Base-by-base conservation (phyloP, 192 early-diverging fungal genomes). In the Lobosporangium transversale region DNA sequence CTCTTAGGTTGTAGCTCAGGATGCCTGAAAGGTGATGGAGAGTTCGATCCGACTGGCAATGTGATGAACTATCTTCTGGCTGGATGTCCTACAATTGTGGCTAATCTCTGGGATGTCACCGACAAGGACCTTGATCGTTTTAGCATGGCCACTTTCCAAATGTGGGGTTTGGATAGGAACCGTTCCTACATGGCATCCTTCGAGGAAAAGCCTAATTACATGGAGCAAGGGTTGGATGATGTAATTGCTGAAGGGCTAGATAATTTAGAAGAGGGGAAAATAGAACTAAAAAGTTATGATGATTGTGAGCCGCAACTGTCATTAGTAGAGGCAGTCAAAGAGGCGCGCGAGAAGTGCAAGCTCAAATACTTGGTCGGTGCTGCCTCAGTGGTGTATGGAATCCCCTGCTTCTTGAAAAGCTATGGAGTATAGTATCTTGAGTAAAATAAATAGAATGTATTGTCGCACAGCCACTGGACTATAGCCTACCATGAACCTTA, bases 61-160 rank as follows among this genome's bases (percentile, higher is more conserved):
- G 88, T 91, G 0, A 62, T 94, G 20, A 89, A 95, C 68, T 99
- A 97, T 68, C 52, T 99, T 24, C 70, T 96, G 35, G 94, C 83
- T 23, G 94, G 95, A 27, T 89, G 93, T 64, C 93, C 92, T 6
- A 85, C 94, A 1, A 67, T 99, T 1, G 91, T 97, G 3, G 95
- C 92, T 21, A 99, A 97, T 56, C 81, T 99, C 24, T 99, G 98
- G 98, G 98, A 99, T 79, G 95, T 99, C 8, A 98, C 96, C 2
- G 98, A 99, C 76, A 85, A 89, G 63, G 96, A 97, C 69, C 93
- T 99, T 65, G 98, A 99, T 73, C 86, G 91, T 14, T 95, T 97
- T 62, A 91, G 91, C 2, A 86, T 87, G 24, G 68, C 79, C 0
- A 44, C 96, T 79, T 82, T 99, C 63, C 66, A 70, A 2, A 55